A percentile compares a stretch with the other conserved stretches of the same genome.
phyloP scores from a whole-genome alignment of 768 basidiomycete genomes.

The Tylopilus cervinicoccineus region DNA sequence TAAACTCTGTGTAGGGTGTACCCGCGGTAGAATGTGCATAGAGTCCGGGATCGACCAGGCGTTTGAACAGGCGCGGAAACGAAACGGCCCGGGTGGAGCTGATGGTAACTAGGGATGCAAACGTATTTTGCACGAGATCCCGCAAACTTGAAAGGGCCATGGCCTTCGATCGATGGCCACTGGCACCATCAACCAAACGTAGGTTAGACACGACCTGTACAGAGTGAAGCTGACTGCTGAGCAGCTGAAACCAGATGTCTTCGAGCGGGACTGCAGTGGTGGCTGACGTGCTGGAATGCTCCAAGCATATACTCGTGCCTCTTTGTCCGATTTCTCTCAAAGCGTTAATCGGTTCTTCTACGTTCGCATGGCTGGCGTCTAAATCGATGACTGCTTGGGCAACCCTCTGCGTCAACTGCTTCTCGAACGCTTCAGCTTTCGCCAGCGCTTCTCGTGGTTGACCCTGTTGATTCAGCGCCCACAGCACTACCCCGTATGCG shows the following conservation, averaged over 20 bases:
- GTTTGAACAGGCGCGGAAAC: conserved; percentile 89
- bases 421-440: conserved; percentile 60
- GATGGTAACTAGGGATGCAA: conserved; percentile 79
- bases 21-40: conserved; percentile 46
- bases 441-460: conserved; percentile 60
- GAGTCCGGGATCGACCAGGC: conserved; percentile 74
- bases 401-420: conserved; percentile 44
- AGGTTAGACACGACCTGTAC: conserved; percentile 66
- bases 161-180: conserved; percentile 20
- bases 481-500: conserved; percentile 76
- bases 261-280: conserved; percentile 51
- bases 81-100: conserved; percentile 77
- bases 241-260: conserved; percentile 86
- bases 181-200: conserved; percentile 22
- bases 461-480: conserved; percentile 68
- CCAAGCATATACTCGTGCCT: conserved; percentile 66
- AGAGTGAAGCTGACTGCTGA: conserved; percentile 76
- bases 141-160: conserved; percentile 51
- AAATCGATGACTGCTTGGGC: conserved; percentile 33
- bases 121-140: conserved; percentile 77
- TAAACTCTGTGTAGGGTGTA: conserved; percentile 85
- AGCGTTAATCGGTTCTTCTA: conserved; percentile 40
- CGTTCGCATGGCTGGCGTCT: conserved; percentile 12
- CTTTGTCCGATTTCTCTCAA: conserved; percentile 57
- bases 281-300: conserved; percentile 49